Evolutionary conservation across 1,284 basidiomycete species (phyloP), one percentile per base, ranked within the genome.

Genomic region (Malassezia restricta): DNA sequence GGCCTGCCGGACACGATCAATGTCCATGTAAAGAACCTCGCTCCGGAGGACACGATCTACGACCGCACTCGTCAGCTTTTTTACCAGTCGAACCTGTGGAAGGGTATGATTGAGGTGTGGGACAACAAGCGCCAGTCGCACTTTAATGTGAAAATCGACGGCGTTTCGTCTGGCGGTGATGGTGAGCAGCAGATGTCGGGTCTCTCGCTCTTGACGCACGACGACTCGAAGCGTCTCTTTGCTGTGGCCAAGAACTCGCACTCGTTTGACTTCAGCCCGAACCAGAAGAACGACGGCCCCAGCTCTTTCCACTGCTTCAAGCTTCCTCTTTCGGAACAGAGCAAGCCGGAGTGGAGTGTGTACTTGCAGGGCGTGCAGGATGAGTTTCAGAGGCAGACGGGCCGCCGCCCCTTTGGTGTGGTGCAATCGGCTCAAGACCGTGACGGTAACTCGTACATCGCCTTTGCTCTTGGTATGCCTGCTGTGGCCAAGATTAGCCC

Each of bases 41-140:
- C 61, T 17, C 68, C 68, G 0, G 68, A 71, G 56, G 67, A 69
- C 43, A 57, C 57, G 12, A 55, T 64, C 28, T 69, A 59, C 35
- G 66, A 71, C 54, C 43, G 40, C 27, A 55, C 57, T 8, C 63
- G 62, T 35, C 49, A 59, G 43, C 32, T 66, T 8, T 68, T 59
- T 54, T 69, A 67, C 60, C 68, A 67, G 49, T 68, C 65, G 27
- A 71, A 69, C 52, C 55, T 69, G 12, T 71, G 62, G 61, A 64
- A 65, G 48, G 67, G 67, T 5, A 51, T 49, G 14, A 54, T 70
- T 12, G 59, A 59, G 0, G 64, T 65, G 3, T 64, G 51, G 51
- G 57, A 63, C 48, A 43, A 50, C 12, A 51, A 47, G 28, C 47
- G 48, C 47, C 40, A 46, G 27, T 46, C 50, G 31, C 58, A 66